Base-by-base conservation (phyloP, 1,139 yeast species). In the Schizosaccharomyces versatilis region DNA sequence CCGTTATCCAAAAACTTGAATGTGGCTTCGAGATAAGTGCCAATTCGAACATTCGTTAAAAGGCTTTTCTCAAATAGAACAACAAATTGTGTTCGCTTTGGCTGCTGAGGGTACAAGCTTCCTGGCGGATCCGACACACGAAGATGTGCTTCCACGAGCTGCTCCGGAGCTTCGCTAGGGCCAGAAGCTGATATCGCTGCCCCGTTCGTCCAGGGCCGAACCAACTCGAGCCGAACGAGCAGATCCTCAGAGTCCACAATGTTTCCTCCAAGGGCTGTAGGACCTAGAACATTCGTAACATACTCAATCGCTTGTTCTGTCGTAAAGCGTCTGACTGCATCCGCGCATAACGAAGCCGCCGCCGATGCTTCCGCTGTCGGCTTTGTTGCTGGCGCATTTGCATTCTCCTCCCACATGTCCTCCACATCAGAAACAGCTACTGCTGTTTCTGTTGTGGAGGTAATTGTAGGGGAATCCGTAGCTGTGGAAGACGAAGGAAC, bases 41-140 rank as follows among this genome's bases (percentile, higher is more conserved):
- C 32, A 10, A 24, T 6, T 19, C 10, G 15, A 9, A 32, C 32
- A 7, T 9, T 10, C 14, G 19, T 32, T 12, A 44, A n/a, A 3
- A 44, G 14, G 9, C 32, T 36, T 2, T 32, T 14, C 12, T 44
- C 49, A 9, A 44, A 14, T 12, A 44, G 36, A 24, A 44, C 12
- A 6, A 9, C 36, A 19, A 44, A 15, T 24, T 32, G 15, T 44
- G 12, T 32, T 6, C 32, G 19, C 6, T 44, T 32, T 10, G 49
- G 17, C 14, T 44, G 36, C 14, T 44, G 49, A 24, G 49, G 38
- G 9, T 44, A 44, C 7, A 14, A 10, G n/a, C 38, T 24, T 44
- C 49, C 49, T 5, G 49, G 49, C n/a, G 49, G 49, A 44, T 44
- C 14, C 49, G 38, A 44, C 5, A 44, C 49, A n/a, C 10, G 7